Percentiles rank a stretch among this genome's conserved stretches.
Evolutionary conservation across 2,329 filamentous ascomycete genomes (phyloP).

Genomic region (Coniochaeta hoffmannii): DNA sequence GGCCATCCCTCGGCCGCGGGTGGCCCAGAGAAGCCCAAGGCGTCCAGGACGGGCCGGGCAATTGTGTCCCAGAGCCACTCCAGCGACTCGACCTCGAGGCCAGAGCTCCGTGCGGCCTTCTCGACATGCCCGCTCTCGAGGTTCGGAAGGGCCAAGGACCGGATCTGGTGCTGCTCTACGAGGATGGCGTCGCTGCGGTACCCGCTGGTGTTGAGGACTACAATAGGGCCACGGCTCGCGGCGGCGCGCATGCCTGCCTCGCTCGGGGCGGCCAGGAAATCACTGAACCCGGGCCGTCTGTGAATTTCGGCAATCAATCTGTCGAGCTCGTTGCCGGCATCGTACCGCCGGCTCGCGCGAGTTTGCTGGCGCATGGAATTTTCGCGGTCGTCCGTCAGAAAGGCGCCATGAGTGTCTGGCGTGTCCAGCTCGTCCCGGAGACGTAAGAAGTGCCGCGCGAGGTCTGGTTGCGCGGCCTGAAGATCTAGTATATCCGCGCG

Average conservation of each 20-base stretch:
- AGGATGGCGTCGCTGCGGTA: constrained; percentile 8
- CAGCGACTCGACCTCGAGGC: not conserved
- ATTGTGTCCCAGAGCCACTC: not conserved
- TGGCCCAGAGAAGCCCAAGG: not conserved
- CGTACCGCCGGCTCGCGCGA: constrained; percentile 4
- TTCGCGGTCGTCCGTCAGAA: not conserved
- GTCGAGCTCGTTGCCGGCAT: constrained; percentile 4
- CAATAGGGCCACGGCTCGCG: constrained; percentile 4
- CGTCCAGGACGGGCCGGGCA: not conserved
- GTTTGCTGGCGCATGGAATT: constrained; percentile 1
- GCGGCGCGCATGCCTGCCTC: constrained; percentile 2
- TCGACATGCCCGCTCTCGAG: not conserved
- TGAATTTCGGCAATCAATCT: constrained; percentile 6
- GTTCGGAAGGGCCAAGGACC: constrained; percentile 6
- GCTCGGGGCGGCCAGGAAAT: constrained; percentile 2
- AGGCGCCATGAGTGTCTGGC: not conserved
- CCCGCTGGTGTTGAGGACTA: constrained; percentile 6
- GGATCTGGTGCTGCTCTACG: constrained; percentile 7
- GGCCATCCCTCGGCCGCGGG: not conserved
- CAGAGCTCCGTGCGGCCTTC: not conserved
- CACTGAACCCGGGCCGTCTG: constrained; percentile 3
- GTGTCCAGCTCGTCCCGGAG: constrained; percentile 12
- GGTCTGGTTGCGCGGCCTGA: not conserved
- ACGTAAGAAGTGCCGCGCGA: constrained; percentile 7
- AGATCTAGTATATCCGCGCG: constrained; percentile 4